Conservation (phyloP, 179 eudicot genomes). For the Silene coronaria region DNA sequence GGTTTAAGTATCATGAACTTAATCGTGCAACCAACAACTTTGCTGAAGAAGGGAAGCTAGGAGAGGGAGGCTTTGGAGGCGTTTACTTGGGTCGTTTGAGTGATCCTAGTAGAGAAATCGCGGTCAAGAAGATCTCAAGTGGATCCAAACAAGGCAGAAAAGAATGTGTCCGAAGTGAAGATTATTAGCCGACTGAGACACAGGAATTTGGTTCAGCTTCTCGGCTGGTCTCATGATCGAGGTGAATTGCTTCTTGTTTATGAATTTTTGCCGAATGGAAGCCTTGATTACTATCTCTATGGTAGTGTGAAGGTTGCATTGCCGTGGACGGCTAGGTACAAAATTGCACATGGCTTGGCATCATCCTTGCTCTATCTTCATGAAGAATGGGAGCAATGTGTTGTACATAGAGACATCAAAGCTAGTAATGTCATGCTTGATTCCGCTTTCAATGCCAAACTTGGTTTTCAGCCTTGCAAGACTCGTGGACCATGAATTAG, state of each 20-base stretch:
- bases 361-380: conserved; percentile 31
- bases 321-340: conserved; percentile 23
- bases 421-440: conserved; percentile 33
- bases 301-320: conserved; percentile 11
- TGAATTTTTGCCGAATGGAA: conserved; percentile 27
- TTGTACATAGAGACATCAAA: conserved; percentile 33
- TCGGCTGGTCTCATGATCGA: conserved; percentile 36
- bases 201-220: conserved; percentile 31
- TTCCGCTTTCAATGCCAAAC: conserved; percentile 29
- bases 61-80: conserved; percentile 50
- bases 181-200: conserved; percentile 31
- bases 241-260: conserved; percentile 18
- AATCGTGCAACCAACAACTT: conserved; percentile 35
- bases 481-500: conserved; percentile 25
- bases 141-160: conserved; percentile 29
- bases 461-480: conserved; percentile 37
- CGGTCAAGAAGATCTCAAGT: conserved; percentile 29
- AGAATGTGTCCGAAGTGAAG: conserved; percentile 32
- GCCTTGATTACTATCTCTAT: conserved; percentile 28
- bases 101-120: conserved; percentile 21
- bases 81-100: conserved; percentile 40
- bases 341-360: conserved; percentile 26
- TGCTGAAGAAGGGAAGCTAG: conserved; percentile 34
- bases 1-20: conserved; percentile 35
- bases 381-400: conserved; percentile 38